Evolutionary conservation across 2,329 filamentous ascomycete genomes (phyloP).

Genomic region (Alternaria viburni): DNA sequence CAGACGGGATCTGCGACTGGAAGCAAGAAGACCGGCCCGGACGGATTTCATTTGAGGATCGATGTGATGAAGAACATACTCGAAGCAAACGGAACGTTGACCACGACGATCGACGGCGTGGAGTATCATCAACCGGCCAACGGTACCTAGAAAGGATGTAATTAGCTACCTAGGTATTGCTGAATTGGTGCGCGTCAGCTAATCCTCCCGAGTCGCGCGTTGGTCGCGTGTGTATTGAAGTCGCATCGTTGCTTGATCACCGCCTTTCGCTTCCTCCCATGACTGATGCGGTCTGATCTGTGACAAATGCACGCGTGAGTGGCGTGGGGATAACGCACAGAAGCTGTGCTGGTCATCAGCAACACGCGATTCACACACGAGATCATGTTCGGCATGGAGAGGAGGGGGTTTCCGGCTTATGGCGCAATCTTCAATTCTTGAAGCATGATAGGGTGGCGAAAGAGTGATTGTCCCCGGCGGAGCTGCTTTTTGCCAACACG

Average conservation of each 20-base stretch:
- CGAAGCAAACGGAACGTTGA: slow-evolving; percentile 51
- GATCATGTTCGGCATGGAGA: slow-evolving; percentile 72
- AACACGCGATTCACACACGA: slow-evolving; percentile 72
- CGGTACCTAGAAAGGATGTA: slow-evolving; percentile 20
- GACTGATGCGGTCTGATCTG: not conserved
- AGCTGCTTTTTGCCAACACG: not conserved
- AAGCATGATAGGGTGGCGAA: not conserved
- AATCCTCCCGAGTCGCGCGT: not conserved
- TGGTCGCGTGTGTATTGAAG: not conserved
- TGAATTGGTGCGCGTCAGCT: not conserved
- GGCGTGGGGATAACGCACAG: slow-evolving; percentile 35
- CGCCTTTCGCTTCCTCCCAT: not conserved
- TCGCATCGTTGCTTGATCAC: not conserved
- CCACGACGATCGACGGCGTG: slow-evolving; percentile 47
- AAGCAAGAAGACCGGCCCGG: slow-evolving; percentile 50
- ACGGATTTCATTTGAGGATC: slow-evolving; percentile 50
- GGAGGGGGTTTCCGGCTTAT: slow-evolving; percentile 69
- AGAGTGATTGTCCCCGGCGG: not conserved
- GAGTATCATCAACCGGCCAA: slow-evolving; percentile 50
- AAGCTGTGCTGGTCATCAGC: slow-evolving; percentile 75
- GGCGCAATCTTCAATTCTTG: slow-evolving; percentile 76
- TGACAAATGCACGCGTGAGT: not conserved
- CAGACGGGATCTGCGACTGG: slow-evolving; percentile 38
- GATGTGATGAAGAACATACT: slow-evolving; percentile 51
- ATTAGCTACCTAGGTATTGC: not conserved